Evolutionary conservation across 805 yeast genomes (phyloP).

Genomic region (Clavispora asparagi): DNA sequence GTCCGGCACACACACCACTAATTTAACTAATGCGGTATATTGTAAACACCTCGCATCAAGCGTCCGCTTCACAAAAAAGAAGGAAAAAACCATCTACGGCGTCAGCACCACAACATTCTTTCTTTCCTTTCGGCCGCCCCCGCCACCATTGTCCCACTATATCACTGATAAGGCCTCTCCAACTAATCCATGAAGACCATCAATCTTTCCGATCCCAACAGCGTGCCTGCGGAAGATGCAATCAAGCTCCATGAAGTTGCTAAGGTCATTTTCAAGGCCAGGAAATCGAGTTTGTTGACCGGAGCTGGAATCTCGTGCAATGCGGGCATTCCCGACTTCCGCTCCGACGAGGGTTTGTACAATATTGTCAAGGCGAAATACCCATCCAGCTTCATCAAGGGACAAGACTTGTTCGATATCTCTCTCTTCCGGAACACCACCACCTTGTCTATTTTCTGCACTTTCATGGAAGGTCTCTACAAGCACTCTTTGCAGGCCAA

Average conservation of each 20-base stretch:
- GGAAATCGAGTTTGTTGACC: constrained; percentile 64
- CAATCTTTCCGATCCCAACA: constrained; percentile 15
- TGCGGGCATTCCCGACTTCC: constrained; percentile 95
- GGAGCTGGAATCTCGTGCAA: constrained; percentile 97
- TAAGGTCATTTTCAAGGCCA: constrained; percentile 45
- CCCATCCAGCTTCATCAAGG: constrained; percentile 63
- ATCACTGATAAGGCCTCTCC: neutral
- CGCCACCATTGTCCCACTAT: neutral
- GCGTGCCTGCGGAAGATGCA: constrained; percentile 23
- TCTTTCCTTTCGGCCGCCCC: neutral
- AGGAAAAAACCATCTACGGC: neutral
- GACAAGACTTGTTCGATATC: constrained; percentile 88
- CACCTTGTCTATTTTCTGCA: constrained; percentile 70
- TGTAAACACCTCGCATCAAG: constrained; percentile 10
- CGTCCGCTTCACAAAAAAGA: neutral
- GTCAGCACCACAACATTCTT: neutral
- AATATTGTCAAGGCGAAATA: constrained; percentile 60
- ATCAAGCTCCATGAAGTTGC: constrained; percentile 36
- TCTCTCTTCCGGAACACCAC: constrained; percentile 67
- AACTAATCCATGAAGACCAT: constrained; percentile 23
- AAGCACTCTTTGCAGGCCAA: constrained; percentile 56
- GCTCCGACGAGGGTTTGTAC: constrained; percentile 81
- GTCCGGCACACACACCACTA: constrained; percentile 1
- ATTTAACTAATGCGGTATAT: constrained; percentile 13
- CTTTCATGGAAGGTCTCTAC: constrained; percentile 82